phyloP scores from a whole-genome alignment of 2,329 filamentous ascomycete genomes.

The Aspergillus awamori region DNA sequence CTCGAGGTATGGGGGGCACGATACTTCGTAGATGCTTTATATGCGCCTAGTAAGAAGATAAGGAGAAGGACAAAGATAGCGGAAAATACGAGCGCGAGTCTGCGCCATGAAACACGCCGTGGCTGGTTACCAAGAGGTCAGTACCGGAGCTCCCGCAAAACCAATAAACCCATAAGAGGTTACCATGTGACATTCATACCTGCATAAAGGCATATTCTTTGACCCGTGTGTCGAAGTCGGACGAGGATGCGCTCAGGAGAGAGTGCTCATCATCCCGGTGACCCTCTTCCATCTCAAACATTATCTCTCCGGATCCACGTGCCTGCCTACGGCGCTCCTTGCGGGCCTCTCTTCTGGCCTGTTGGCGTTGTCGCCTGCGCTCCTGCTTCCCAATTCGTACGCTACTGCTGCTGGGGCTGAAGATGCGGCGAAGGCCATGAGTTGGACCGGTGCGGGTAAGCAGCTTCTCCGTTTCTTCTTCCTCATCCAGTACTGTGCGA shows the following conservation, averaged over 20 bases:
- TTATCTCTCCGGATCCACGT: slow-evolving; percentile 72
- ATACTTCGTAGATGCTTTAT: slow-evolving; percentile 53
- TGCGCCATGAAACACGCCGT: slow-evolving; percentile 32
- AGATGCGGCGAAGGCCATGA: slow-evolving; percentile 43
- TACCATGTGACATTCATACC: slow-evolving; percentile 20
- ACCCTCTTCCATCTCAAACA: slow-evolving; percentile 91
- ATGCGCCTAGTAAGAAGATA: slow-evolving; percentile 59
- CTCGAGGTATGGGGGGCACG: slow-evolving; percentile 29
- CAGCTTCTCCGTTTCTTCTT: slow-evolving; percentile 63
- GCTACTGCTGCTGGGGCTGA: slow-evolving; percentile 50
- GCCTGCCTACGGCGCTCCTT: slow-evolving; percentile 56
- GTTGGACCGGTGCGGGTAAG: slow-evolving; percentile 45
- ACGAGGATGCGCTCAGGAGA: slow-evolving; percentile 35
- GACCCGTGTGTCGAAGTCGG: slow-evolving; percentile 51
- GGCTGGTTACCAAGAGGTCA: slow-evolving; percentile 18
- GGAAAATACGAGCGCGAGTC: slow-evolving; percentile 45
- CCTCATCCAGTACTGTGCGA: slow-evolving; percentile 70
- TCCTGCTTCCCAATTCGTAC: slow-evolving; percentile 55
- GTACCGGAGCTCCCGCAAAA: background rate
- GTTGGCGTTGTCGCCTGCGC: slow-evolving; percentile 54
- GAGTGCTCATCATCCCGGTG: slow-evolving; percentile 45
- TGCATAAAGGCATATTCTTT: slow-evolving; percentile 34
- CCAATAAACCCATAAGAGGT: background rate
- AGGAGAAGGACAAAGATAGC: slow-evolving; percentile 57
- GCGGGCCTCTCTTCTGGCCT: slow-evolving; percentile 42